Evolutionary conservation across 257 asterid species (phyloP).

Genomic region (Orobanche coerulescens): DNA sequence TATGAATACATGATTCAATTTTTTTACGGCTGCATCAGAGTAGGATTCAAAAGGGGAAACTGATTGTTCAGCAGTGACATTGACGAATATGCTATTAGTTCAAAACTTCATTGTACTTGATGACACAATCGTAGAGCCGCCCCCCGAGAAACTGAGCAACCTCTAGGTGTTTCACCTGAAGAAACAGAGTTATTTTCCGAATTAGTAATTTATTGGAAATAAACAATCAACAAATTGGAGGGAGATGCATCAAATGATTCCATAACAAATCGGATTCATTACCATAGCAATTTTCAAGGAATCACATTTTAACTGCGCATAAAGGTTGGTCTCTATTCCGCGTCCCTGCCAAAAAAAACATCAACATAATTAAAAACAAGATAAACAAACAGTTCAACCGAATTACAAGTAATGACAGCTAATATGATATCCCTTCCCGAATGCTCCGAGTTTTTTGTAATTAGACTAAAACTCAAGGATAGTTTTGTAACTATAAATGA

Average conservation of each 20-base stretch:
- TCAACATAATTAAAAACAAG: neutral
- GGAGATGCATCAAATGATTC: neutral
- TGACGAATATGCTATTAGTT: slow-evolving; percentile 17
- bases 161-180: slow-evolving; percentile 88
- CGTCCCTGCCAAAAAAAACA: slow-evolving; percentile 60
- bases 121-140: slow-evolving; percentile 87
- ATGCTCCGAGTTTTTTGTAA: neutral
- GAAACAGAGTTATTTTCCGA: neutral
- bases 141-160: slow-evolving; percentile 98
- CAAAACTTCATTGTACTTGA: slow-evolving; percentile 57
- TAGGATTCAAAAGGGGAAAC: too few relatives aligned
- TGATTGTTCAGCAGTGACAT: neutral
- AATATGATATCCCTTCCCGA: neutral
- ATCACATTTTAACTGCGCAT: slow-evolving; percentile 86
- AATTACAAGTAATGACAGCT: neutral
- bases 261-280: slow-evolving; percentile 17
- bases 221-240: neutral
- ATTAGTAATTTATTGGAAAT: neutral
- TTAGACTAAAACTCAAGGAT: neutral
- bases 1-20: slow-evolving; percentile 1
- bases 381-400: neutral
- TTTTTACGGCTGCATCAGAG: neutral
- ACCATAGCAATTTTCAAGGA: slow-evolving; percentile 94
- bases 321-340: slow-evolving; percentile 93
- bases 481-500: neutral